Base-by-base conservation (phyloP, 495 filamentous ascomycete species). In the Beverwykella pulmonaria region DNA sequence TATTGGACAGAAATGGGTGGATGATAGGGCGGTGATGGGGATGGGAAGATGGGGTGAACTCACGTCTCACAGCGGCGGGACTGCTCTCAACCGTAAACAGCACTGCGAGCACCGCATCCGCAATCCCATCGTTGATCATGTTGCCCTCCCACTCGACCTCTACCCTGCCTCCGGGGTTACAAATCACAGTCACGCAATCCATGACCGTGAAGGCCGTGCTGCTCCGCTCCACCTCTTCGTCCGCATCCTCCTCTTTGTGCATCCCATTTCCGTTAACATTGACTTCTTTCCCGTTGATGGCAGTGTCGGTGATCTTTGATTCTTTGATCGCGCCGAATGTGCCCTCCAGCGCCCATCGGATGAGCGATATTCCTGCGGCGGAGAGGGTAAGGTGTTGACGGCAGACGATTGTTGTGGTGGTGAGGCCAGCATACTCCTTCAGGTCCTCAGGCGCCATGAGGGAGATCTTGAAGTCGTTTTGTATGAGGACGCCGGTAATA, bases 111-210 rank as follows among this genome's bases (percentile, higher is more conserved):
- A 97, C 90, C 12, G 94, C 91, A 77, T 98, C 94, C 7, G 95
- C 94, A 69, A 98, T 94, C 30, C 93, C 91, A 69, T 98, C 94
- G 72, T 98, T 98, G 69, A 97, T 86, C 84, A 96, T 90, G 73
- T 97, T 98, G 29, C 93, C 94, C 71, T 97, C 94, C 94, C 94
- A 98, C 74, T 97, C 92, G 1, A 97, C 78, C 71, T 93, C 92
- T 8, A 98, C 84, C 71, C 93, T 89, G 23, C 92, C 88, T 60
- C 82, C 86, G 49, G 75, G 80, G 27, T 85, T 79, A 72, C 90
- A 89, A 46, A 87, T 84, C 22, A 96, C 86, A 20, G 83, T 84
- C 15, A 97, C 86, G 75, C 91, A 94, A 60, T 91, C 93, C 94
- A 98, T 97, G 70, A 98, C 86, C 15, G 90, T 78, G 69, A 91